Base-by-base conservation (phyloP, 768 basidiomycete species). In the Suillus decipiens region DNA sequence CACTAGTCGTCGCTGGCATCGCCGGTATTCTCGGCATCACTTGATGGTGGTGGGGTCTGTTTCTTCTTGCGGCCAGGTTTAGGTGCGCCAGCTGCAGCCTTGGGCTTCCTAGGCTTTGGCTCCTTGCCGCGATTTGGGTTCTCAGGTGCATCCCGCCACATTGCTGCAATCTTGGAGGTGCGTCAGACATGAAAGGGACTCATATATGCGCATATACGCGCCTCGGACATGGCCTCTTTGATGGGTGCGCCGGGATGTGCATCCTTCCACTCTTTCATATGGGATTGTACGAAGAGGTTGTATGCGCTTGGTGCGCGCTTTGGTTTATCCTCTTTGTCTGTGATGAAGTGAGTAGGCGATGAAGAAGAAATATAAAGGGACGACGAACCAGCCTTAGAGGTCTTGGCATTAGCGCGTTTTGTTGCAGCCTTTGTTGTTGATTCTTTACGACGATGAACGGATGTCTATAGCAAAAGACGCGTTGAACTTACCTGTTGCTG, bases 41-140 rank as follows among this genome's bases (percentile, higher is more conserved):
- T 73, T 50, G 66, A 69, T 61, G 69, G 66, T 45, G 66, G 59
- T 41, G 60, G 63, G 8, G 69, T 61, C n/a, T 69, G 64, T 50
- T 71, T 68, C 36, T 47, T 63, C 57, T 48, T 60, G 59, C 59
- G 59, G 58, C 62, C 53, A 15, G 53, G 45, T 57, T 63, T 62
- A 31, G 34, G 36, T 31, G 57, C 22, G 6, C 33, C 36, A 17
- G 54, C 59, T 34, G 71, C 73, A 1, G 78, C 78, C 62, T 82
- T 84, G 28, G 82, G 67, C 51, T 82, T 83, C 54, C 74, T 79
- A n/a, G 80, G 22, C 64, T 82, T 84, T 37, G 78, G 70, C 19
- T 80, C 81, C 63, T 84, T 80, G 22, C 86, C 87, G 31, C 85
- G 82, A 63, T 86, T 88, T 1, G 87, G 86, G 69, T 89, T 89